Evolutionary conservation across 2,329 filamentous ascomycete species (phyloP), one percentile per base, ranked within the genome.

Genomic region (Ascochyta koolunga): DNA sequence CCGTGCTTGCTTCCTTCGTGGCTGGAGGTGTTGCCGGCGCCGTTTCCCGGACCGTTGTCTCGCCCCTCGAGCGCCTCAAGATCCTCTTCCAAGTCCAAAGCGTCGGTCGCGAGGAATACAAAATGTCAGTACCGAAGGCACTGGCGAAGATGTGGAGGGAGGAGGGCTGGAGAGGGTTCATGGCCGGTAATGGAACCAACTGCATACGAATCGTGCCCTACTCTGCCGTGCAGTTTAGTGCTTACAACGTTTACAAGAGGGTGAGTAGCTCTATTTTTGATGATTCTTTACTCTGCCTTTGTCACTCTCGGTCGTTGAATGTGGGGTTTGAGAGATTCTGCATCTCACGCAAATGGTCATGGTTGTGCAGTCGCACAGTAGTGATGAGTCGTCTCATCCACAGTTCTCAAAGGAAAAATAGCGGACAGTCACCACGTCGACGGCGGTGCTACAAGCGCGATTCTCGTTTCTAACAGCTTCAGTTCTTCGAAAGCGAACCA

Each of bases 201-300:
- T 99, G 95, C 81, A 91, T 99, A 68, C 90, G 95, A 58, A 99
- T 99, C 64, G 91, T 99, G 46, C 95, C 95, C 4, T 99, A 99
- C 76, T 98, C 93, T 43, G 95, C 95, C 10, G 95, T 98, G 35
- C 95, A 99, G 72, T 99, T 99, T 76, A 93, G 93, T 65, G 96
- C 92, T 72, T 99, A 98, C 80, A 98, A 96, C 74, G 86, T 98
- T 64, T 99, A 99, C 79, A 97, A 96, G 77, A 85, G 87, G 79
- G 93, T 96, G 79, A 73, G 87, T 78, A 43, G 15, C 21, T 31
- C 24, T 41, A 33, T 56, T 43, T 42, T 51, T 31, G 40, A 22
- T 43, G 33, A 43, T 21, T 27, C 4, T 21, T 18, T 15, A 2
- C 10, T 44, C 21, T 22, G 21, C 33, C 3, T 40, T 35, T 35